Evolutionary conservation across 345 rosid genomes (phyloP), one percentile per base, ranked within the genome.

Genomic region (Euphorbia pulcherrima): DNA sequence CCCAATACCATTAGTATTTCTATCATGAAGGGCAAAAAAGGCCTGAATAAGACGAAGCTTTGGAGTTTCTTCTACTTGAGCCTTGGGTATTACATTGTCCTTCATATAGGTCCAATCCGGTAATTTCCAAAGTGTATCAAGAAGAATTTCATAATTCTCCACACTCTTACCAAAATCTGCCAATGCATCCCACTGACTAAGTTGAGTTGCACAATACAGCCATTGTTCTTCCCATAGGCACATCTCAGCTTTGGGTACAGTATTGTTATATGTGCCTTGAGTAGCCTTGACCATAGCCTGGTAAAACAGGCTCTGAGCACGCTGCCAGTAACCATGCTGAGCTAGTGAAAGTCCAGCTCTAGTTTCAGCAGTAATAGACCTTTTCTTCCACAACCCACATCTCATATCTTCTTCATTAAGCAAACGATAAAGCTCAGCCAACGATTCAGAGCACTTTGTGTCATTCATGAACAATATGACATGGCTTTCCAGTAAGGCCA

Each of bases 221-320:
- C 99, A 95, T 69, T 95, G 97, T 81, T 95, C 99, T 87, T 95
- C 99, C 99, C 99, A 95, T 53, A 95, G 86, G 76, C 97, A 92
- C 99, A 95, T 95, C 83, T 95, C 99, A 64, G 99, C 99, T 82
- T 95, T 95, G 6, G 99, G 99, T 33, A 95, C 99, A 1, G 90
- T 84, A 79, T 92, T 95, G 77, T 88, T 92, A 71, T 95, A 95
- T 39, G 99, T 91, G 51, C 96, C 99, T 78, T 91, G 99, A 77
- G 95, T 94, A 79, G 97, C 99, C 90, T 91, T 95, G 64, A 85
- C 87, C 99, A 95, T 95, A 60, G 99, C 99, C 74, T 92, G 90
- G 75, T 88, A 88, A 82, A 94, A 94, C 65, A 94, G 95, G 78
- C 83, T 85, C 72, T 91, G 99, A 66, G 97, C 84, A 68, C 81